A percentile compares a stretch with the other conserved stretches of the same genome.
Conservation (phyloP, 208 protist species). For the Leishmania braziliensis region DNA sequence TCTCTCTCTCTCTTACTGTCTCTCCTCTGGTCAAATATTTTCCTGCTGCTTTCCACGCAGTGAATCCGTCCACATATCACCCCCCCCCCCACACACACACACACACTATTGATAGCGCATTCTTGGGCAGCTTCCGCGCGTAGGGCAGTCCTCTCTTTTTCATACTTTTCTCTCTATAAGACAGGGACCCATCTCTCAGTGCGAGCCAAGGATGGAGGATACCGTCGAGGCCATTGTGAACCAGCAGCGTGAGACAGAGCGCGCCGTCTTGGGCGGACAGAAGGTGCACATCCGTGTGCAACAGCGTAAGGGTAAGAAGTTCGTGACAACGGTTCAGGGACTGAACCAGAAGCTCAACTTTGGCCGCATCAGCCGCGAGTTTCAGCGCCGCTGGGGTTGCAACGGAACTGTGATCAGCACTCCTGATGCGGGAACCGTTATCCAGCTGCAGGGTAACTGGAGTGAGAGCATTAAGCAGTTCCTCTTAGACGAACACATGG, state of each 20-base stretch:
- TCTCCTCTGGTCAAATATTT: neutral
- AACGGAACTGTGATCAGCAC: slow-evolving; percentile 94
- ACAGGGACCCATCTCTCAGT: neutral
- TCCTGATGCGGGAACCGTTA: slow-evolving; percentile 85
- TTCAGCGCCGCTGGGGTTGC: slow-evolving; percentile 92
- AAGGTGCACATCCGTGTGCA: slow-evolving; percentile 97
- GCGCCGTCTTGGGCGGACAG: slow-evolving; percentile 58
- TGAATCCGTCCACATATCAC: neutral
- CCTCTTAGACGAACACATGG: slow-evolving; percentile 93
- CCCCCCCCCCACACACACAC: neutral
- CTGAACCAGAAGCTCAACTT: slow-evolving; percentile 94
- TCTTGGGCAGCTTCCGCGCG: neutral
- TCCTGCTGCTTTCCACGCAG: neutral
- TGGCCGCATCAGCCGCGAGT: slow-evolving; percentile 91
- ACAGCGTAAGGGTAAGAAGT: slow-evolving; percentile 96
- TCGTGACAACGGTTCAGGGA: slow-evolving; percentile 96
- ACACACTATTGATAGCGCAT: neutral
- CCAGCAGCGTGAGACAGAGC: slow-evolving; percentile 66
- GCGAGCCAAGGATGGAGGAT: slow-evolving; percentile 25
- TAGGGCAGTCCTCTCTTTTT: slow-evolving; percentile 3
- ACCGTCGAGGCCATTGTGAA: slow-evolving; percentile 43
- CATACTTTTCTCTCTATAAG: slow-evolving; percentile 7
- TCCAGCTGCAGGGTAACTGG: slow-evolving; percentile 97
- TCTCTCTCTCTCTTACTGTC: neutral
- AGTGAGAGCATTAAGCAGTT: slow-evolving; percentile 93